Evolutionary conservation across 2,329 filamentous ascomycete genomes (phyloP), one percentile per base, ranked within the genome.

Genomic region (Ascochyta koolunga): DNA sequence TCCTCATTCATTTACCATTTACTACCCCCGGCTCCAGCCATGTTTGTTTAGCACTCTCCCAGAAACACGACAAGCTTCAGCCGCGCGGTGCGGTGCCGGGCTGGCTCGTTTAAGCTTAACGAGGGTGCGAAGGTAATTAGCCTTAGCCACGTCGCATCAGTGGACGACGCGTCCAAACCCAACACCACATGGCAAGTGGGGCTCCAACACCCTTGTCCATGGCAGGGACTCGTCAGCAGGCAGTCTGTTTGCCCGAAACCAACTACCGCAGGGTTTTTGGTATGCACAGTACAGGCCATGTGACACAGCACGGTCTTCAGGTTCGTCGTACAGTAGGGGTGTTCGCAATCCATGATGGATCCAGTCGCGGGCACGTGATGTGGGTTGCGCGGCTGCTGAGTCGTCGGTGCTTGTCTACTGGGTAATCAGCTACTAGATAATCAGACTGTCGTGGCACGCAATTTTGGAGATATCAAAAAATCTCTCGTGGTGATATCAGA

Each of bases 111-210:
- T n/a, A n/a, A n/a, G n/a, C n/a, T n/a, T n/a, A n/a, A n/a, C n/a
- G n/a, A n/a, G n/a, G n/a, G n/a, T n/a, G n/a, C n/a, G n/a, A n/a
- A n/a, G n/a, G n/a, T n/a, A n/a, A n/a, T n/a, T n/a, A n/a, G n/a
- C n/a, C n/a, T n/a, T n/a, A n/a, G n/a, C n/a, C n/a, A n/a, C n/a
- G n/a, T n/a, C n/a, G n/a, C 19, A 4, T 27, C 37, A 37, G 19
- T 24, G 13, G 29, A 21, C 36, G 42, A 56, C 47, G 47, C 42
- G 53, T 50, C 47, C 24, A 50, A 18, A 37, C 47, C 46, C 25
- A 43, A 50, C 22, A 54, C 40, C 52, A 50, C 37, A 50, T 50
- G 53, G 47, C 38, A 43, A 31, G 46, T 46, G 27, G 53, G 53
- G 42, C n/a, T 47, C 53, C 43, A 27, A 47, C 16, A 21, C 33